Evolutionary conservation across 129 eudicot species (phyloP), one percentile per base, ranked within the genome.

Genomic region (Pulicaria dysenterica): DNA sequence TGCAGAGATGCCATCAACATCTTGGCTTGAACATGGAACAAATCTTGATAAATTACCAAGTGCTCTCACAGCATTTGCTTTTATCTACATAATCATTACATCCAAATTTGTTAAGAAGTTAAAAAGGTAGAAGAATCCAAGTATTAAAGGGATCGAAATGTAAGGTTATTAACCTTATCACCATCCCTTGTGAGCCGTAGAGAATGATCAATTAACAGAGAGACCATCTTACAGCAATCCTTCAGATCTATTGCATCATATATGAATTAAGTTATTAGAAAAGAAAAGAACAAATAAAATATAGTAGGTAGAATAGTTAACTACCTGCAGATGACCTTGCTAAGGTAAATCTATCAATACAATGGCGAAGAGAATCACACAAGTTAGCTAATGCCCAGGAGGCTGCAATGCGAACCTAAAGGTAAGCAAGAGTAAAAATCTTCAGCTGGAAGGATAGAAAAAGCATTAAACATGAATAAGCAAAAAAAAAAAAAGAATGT

Each of bases 1-100:
- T 50, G 81, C 42, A 55, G 58, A 43, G 14, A 9, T 17, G 4
- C 53, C 48, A 55, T 45, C 48, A 12, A 15, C 54, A 5, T 58
- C 73, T 63, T 59, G 79, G 63, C 77, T 81, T 40, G 83, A 54
- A 72, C 88, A 90, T 41, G 83, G 97, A 15, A 91, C 84, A 59
- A 78, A 80, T 75, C 97, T 86, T 39, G 97, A 84, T 63, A 95
- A 87, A 74, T 95, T 88, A 38, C 99, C 99, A 11, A 95, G 84
- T 48, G 96, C 97, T 73, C 99, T 86, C 54, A 95, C 99, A 50
- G 97, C 97, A 84, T 95, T 95, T 75, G 99, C 95, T 85, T 95
- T 95, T 46, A 95, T 78, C 98, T 94, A 74, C 7, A 10, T 58
- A 71, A 37, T 36, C 34, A 56, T 17, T 62, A 75, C 41, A 77